phyloP scores from a whole-genome alignment of 108 stramenopile genomes.

The Craspedostauros australis region DNA sequence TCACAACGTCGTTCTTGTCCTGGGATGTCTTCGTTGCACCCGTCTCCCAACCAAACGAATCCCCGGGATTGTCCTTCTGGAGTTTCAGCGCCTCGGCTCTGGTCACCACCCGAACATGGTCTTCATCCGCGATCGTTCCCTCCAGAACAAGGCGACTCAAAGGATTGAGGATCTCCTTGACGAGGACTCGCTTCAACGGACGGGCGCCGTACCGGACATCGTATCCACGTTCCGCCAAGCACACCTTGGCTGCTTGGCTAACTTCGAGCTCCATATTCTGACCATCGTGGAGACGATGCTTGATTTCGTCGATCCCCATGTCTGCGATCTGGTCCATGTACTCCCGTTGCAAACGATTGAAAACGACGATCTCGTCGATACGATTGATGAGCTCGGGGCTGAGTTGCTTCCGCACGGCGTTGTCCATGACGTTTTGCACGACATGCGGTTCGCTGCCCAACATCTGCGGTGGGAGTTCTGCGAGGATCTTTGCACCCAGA shows the following conservation, averaged over 20 bases:
- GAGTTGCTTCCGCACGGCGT: constrained; percentile 52
- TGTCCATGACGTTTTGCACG: constrained; percentile 51
- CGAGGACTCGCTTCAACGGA: constrained; percentile 86
- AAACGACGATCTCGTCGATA: constrained; percentile 66
- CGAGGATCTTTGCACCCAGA: constrained; percentile 63
- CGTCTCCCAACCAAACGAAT: constrained; percentile 37
- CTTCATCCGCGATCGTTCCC: constrained; percentile 57
- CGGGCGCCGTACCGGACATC: constrained; percentile 93
- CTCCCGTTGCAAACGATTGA: constrained; percentile 66
- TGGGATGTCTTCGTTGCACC: constrained; percentile 20
- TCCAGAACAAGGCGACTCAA: constrained; percentile 67
- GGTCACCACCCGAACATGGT: constrained; percentile 57
- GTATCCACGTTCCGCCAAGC: constrained; percentile 67
- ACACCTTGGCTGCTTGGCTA: constrained; percentile 42
- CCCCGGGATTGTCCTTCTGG: constrained; percentile 19
- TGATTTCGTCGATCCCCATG: constrained; percentile 56
- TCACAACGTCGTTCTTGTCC: constrained; percentile 63
- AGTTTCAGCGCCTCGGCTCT: constrained; percentile 55
- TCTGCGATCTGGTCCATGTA: constrained; percentile 65
- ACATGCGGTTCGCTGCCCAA: constrained; percentile 61
- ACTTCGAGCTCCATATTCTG: constrained; percentile 66
- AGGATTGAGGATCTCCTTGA: constrained; percentile 82
- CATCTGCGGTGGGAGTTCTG: constrained; percentile 49
- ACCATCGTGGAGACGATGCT: constrained; percentile 42
- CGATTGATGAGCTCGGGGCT: constrained; percentile 77